Percentiles rank a stretch among this genome's conserved stretches.
Evolutionary conservation across 2,329 filamentous ascomycete species (phyloP).

Genomic region (Diaporthe eres): DNA sequence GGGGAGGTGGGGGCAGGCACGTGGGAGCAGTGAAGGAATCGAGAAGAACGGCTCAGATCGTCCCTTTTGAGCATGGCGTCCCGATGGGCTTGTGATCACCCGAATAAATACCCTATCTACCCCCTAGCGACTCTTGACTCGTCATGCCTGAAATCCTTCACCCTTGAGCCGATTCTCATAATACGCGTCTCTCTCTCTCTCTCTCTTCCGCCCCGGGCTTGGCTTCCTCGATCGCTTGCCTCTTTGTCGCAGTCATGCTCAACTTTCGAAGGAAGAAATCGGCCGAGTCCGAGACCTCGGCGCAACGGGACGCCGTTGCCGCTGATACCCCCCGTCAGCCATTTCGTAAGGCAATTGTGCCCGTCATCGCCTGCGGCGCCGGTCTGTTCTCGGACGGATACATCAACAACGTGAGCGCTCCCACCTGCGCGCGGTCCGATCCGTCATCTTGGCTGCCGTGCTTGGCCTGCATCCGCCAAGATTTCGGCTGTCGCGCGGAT

Average conservation of each 20-base stretch:
- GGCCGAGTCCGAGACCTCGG: constrained; percentile 26
- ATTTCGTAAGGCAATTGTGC: constrained; percentile 57
- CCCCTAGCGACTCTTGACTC: constrained; percentile 18
- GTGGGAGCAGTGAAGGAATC: constrained; percentile 1
- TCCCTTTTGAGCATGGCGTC: constrained; percentile 9
- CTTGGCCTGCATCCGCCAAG: constrained; percentile 29
- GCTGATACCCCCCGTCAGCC: constrained; percentile 24
- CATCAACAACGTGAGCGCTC: constrained; percentile 78
- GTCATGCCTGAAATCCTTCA: neutral
- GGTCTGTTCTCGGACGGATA: constrained; percentile 95
- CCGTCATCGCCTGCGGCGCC: constrained; percentile 89
- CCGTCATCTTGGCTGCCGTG: neutral
- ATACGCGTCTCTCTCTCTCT: neutral
- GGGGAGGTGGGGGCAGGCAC: neutral
- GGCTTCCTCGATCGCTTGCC: neutral
- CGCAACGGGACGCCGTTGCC: neutral
- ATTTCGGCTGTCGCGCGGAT: neutral
- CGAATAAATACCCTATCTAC: constrained; percentile 27
- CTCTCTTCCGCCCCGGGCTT: neutral
- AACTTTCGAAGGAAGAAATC: constrained; percentile 39
- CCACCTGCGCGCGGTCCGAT: constrained; percentile 28
- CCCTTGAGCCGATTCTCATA: neutral
- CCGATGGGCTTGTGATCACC: constrained; percentile 3
- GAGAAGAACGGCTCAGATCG: constrained; percentile 9
- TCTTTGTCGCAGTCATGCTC: constrained; percentile 26